These are phyloP conservation scores for Populus trichocarpa DNA, from an alignment of 441 rosid genomes.

Conservation along the genomic window DNA sequence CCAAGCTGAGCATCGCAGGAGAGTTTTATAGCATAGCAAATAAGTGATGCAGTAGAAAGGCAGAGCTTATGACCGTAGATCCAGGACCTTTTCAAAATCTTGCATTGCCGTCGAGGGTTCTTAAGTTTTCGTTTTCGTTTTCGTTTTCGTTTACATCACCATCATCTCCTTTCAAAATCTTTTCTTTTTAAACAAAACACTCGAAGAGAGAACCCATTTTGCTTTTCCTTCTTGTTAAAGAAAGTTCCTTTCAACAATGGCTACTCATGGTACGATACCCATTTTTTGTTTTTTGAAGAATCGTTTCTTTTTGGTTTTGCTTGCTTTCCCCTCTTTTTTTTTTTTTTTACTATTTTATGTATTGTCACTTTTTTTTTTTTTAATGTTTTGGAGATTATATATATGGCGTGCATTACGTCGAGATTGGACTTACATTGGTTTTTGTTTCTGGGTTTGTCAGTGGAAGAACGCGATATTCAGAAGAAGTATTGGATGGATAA, in stretches of 20 bases:
- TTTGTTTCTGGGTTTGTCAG: constrained; percentile 3
- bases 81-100: constrained; percentile 78
- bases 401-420: neutral
- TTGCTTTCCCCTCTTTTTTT: neutral
- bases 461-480: constrained; percentile 66
- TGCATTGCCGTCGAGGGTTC: constrained; percentile 72
- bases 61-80: constrained; percentile 56
- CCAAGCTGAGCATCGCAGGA: neutral
- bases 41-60: constrained; percentile 70
- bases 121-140: constrained; percentile 16
- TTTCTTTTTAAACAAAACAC: neutral
- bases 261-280: constrained; percentile 31
- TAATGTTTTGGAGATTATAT: neutral
- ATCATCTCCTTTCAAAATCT: neutral
- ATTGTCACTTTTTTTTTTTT: neutral
- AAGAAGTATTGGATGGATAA: constrained; percentile 89
- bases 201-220: neutral
- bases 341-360: neutral
- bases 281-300: neutral
- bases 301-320: neutral
- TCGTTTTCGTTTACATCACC: neutral
- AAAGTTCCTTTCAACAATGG: constrained; percentile 29
- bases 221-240: neutral
- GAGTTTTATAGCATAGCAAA: neutral
- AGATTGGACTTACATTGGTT: neutral